Base-by-base conservation (phyloP, 495 filamentous ascomycete species). In the Hypoxylon perforatum region DNA sequence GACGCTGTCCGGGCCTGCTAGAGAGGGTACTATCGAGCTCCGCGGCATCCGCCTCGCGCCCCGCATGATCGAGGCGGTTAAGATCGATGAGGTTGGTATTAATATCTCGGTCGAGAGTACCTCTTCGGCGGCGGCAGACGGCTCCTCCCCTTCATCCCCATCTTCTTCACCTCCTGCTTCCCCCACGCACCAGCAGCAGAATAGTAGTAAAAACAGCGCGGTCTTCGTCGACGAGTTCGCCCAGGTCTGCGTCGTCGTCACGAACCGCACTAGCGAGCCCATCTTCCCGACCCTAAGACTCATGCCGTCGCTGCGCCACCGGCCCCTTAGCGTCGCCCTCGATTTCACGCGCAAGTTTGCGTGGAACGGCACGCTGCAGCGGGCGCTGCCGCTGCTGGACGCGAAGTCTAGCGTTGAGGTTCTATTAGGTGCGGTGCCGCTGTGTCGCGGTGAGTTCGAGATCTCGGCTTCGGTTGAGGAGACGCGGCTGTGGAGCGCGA, bases 341-440 rank as follows among this genome's bases (percentile, higher is more conserved):
- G 94, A 97, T 72, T 86, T 96, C 17, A 88, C 88, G n/a, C 87
- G 90, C 67, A 89, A 91, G 50, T 83, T 97, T 12, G 89, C 90
- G 11, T 94, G 92, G 86, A 94, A 91, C 57, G 94, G 94, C 0
- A 86, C 91, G 56, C 73, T 96, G 51, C 94, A 97, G 75, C 89
- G 90, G 58, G 81, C 84, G 0, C 77, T 97, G 0, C 86, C 87
- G 2, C 72, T 86, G 4, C 69, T 97, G 1, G 73, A 75, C 6
- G 83, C 86, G 0, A 84, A 85, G 1, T 83, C 82, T 56, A 83
- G 74, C 7, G 81, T 79, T 1, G 80, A 85, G 64, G 78, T 91
- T 7, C 76, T 78, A 8, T 80, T 92, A 42, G 90, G 88, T 0
- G 81, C 93, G 21, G 90, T 89, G 35, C 85, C 88, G 12, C 84